phyloP scores from a whole-genome alignment of 2,329 filamentous ascomycete genomes.

The Aspergillus niger region DNA sequence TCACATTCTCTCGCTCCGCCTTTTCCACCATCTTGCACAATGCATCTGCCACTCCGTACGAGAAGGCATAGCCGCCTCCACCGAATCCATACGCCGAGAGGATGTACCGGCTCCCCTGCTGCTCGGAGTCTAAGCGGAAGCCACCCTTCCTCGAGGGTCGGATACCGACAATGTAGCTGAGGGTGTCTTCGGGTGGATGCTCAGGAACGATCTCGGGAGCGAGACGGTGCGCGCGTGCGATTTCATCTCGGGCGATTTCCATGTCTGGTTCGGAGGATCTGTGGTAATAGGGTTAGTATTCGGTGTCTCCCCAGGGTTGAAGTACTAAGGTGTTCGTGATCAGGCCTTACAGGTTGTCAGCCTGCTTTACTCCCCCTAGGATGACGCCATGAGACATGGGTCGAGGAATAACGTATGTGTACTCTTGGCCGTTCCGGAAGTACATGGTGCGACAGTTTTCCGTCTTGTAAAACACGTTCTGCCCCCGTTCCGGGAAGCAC shows the following conservation, averaged over 20 bases:
- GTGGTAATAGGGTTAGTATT: neutral
- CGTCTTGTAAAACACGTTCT: conserved; percentile 41
- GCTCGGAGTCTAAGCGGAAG: conserved; percentile 38
- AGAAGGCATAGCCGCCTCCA: conserved; percentile 42
- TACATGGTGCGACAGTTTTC: conserved; percentile 34
- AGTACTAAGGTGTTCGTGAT: neutral
- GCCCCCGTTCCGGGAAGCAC: conserved; percentile 41
- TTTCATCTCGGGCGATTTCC: conserved; percentile 41
- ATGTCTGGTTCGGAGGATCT: conserved; percentile 40
- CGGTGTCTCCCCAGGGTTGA: neutral
- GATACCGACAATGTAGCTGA: conserved; percentile 41
- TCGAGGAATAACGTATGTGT: conserved; percentile 43
- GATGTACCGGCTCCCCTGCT: conserved; percentile 27
- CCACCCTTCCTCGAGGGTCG: conserved; percentile 38
- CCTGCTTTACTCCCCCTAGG: conserved; percentile 40
- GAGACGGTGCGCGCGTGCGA: conserved; percentile 41
- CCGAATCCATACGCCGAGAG: conserved; percentile 43
- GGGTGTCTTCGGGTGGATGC: conserved; percentile 27
- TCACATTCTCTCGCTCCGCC: conserved; percentile 34
- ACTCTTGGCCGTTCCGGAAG: conserved; percentile 41
- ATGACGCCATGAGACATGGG: conserved; percentile 37
- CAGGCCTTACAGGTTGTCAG: conserved; percentile 32
- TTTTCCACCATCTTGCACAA: conserved; percentile 39
- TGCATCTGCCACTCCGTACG: conserved; percentile 40
- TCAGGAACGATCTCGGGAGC: conserved; percentile 40